A percentile compares a stretch with the other conserved stretches of the same genome.
phyloP scores from a whole-genome alignment of 139 green algal species.

The Coelastrella sp. region DNA sequence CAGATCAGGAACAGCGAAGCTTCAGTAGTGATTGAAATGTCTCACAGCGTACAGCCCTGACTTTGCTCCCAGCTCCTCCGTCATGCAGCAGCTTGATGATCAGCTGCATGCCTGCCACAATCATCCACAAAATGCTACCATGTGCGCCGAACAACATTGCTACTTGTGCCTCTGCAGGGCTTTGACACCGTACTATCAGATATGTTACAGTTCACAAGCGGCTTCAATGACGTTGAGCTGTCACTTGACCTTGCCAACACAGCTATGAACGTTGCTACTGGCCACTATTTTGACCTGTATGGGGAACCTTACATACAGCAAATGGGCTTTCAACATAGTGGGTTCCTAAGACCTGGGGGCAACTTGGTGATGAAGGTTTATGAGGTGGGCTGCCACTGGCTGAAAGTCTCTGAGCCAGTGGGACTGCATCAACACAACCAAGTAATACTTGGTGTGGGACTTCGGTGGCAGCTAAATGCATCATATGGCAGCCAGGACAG shows the following conservation, averaged over 20 bases:
- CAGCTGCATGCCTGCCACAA: too few relatives aligned
- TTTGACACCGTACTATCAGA: constrained; percentile 84
- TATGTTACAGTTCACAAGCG: constrained; percentile 84
- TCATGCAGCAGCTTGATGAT: too few relatives aligned
- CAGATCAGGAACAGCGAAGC: too few relatives aligned
- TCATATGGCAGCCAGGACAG: too few relatives aligned
- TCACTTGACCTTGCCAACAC: constrained; percentile 82
- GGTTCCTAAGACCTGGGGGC: constrained; percentile 29
- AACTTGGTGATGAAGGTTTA: constrained; percentile 84
- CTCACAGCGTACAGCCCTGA: too few relatives aligned
- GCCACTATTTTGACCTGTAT: constrained; percentile 65
- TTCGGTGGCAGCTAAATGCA: too few relatives aligned
- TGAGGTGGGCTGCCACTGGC: constrained; percentile 40
- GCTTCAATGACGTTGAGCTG: constrained; percentile 73
- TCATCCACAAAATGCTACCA: too few relatives aligned
- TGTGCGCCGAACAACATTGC: too few relatives aligned
- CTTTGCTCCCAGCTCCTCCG: too few relatives aligned
- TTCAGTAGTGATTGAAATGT: too few relatives aligned
- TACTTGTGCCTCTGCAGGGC: constrained; percentile 38
- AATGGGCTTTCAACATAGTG: constrained; percentile 22
- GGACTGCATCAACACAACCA: neutral
- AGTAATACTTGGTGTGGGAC: too few relatives aligned
- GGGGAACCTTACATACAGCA: constrained; percentile 49
- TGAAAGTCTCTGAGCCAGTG: neutral
- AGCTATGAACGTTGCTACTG: constrained; percentile 80